phyloP scores from a whole-genome alignment of 305 asterid genomes.

The Vinca major region DNA sequence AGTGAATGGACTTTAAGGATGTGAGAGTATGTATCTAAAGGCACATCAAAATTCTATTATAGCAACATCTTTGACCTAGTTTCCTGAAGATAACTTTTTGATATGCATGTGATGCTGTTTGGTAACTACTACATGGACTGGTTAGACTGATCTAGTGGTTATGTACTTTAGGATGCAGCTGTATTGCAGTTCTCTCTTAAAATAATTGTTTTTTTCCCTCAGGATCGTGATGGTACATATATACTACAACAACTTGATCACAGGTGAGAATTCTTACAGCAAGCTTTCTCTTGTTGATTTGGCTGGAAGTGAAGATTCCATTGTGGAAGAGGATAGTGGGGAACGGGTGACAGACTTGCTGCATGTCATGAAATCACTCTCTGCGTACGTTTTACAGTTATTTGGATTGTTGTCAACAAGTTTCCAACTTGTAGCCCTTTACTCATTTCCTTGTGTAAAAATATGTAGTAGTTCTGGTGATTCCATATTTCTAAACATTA shows the following conservation, averaged over 20 bases:
- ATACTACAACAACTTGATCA: slow-evolving; percentile 75
- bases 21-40: not conserved
- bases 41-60: not conserved
- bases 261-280: slow-evolving; percentile 81
- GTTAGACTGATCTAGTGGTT: not conserved
- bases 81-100: not conserved
- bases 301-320: slow-evolving; percentile 77
- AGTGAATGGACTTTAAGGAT: not conserved
- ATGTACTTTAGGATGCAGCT: not conserved
- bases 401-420: slow-evolving; percentile 4
- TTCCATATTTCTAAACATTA: not conserved
- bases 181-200: slow-evolving; percentile 6
- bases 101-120: not conserved
- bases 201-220: slow-evolving; percentile 24
- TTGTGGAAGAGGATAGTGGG: slow-evolving; percentile 59
- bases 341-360: slow-evolving; percentile 75
- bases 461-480: not conserved
- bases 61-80: not conserved
- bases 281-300: slow-evolving; percentile 90
- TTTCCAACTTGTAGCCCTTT: not conserved
- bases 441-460: not conserved
- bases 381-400: slow-evolving; percentile 60
- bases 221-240: slow-evolving; percentile 83
- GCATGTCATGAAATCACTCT: slow-evolving; percentile 88
- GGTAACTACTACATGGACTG: not conserved